phyloP scores from a whole-genome alignment of 108 stramenopile species.

The Nitzschia sp. region DNA sequence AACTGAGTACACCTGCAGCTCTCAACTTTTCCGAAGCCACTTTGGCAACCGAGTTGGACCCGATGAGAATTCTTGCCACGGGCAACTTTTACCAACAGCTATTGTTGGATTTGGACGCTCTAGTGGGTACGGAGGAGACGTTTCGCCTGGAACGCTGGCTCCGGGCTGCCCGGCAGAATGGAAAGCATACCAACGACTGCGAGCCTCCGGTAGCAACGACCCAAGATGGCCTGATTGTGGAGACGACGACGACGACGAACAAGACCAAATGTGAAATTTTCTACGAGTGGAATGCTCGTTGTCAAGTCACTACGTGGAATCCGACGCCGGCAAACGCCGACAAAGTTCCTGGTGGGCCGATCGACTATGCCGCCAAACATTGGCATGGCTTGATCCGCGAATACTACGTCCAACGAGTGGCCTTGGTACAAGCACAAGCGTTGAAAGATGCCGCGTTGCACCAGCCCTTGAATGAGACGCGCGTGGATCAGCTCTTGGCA shows the following conservation, averaged over 20 bases:
- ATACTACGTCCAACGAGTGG: conserved; percentile 32
- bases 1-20: conserved; percentile 29
- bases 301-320: conserved; percentile 50
- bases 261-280: conserved; percentile 16
- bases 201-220: not conserved
- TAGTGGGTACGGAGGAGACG: conserved; percentile 32
- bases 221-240: not conserved
- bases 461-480: conserved; percentile 28
- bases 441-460: conserved; percentile 21
- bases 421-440: conserved; percentile 25
- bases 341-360: conserved; percentile 39
- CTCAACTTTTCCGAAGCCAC: conserved; percentile 41
- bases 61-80: conserved; percentile 2
- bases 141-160: conserved; percentile 40
- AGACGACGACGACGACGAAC: not conserved
- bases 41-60: conserved; percentile 9
- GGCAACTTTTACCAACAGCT: conserved; percentile 29
- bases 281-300: conserved; percentile 46
- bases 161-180: conserved; percentile 28
- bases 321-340: conserved; percentile 23
- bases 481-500: conserved; percentile 23
- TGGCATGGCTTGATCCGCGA: conserved; percentile 41
- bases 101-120: conserved; percentile 30
- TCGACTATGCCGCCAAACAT: conserved; percentile 52
- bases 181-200: conserved; percentile 26